Base-by-base conservation (phyloP, 2,329 filamentous ascomycete genomes). In the Aspergillus sp. region DNA sequence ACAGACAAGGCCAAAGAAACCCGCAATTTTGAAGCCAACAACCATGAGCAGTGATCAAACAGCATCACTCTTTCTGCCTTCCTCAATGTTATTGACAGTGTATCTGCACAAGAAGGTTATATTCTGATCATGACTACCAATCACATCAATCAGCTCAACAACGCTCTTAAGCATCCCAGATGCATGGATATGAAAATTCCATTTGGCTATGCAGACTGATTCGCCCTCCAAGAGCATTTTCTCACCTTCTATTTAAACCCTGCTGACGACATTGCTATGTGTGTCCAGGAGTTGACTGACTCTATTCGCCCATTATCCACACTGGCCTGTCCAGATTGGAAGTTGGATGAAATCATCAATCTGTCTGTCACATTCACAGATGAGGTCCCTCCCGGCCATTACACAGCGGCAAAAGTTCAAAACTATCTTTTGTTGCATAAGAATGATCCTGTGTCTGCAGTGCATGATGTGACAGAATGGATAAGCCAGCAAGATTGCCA, bases 121-220 rank as follows among this genome's bases (percentile, higher is more conserved):
- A 79, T 91, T 10, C 75, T 91, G 28, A 82, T 91, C 68, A 88
- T 90, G 84, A 89, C 86, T 0, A 88, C 84, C 32, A 91, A 91
- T 64, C 78, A 81, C 49, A 82, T 83, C 3, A 81, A 89, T 57
- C 74, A 78, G 9, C 78, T 91, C 0, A 86, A 90, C 60, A 76
- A 82, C 28, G 86, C 85, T 0, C 75, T 91, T 5, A 81, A 88
- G 39, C 76, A 86, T 0, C 85, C 86, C 0, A 86, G 86, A 1
- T 74, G 85, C 1, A 81, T 91, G 2, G 86, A 90, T 53, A 70
- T 84, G 29, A 79, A 85, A 54, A 78, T 89, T 0, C 71, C 70
- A 4, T 86, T 89, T 63, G 7, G 32, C 29, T 26, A 28, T 19
- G 36, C 39, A 30, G 39, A 42, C 19, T 2, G 4, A 2, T 30